phyloP scores from a whole-genome alignment of 306 rosid species.

The Ammopiptanthus mongolicus region DNA sequence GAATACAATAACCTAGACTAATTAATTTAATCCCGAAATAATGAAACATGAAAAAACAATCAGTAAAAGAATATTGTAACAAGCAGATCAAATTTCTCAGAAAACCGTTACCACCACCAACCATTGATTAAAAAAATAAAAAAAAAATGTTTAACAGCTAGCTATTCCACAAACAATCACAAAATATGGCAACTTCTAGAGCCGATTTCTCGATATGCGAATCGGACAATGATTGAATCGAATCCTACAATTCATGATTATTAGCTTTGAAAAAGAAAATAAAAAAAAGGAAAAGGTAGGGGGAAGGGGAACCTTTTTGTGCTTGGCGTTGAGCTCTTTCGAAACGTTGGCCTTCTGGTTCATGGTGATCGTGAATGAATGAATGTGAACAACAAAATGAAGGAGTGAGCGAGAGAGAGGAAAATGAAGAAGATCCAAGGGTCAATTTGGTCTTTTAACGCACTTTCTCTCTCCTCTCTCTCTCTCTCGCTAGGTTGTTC shows the following conservation, averaged over 20 bases:
- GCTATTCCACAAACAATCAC: not conserved
- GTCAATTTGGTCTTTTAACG: constrained; percentile 50
- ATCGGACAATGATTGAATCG: constrained; percentile 1
- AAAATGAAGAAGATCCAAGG: constrained; percentile 37
- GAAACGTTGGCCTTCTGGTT: constrained; percentile 95
- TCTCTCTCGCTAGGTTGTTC: constrained; percentile 23
- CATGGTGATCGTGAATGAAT: constrained; percentile 43
- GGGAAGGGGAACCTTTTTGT: constrained; percentile 61
- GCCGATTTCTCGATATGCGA: constrained; percentile 4
- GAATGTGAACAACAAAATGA: not conserved
- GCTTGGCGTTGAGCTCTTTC: constrained; percentile 94
- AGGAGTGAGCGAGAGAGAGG: constrained; percentile 37
- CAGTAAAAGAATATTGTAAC: not conserved
- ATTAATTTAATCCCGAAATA: not conserved
- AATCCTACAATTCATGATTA: constrained; percentile 19
- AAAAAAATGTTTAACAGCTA: not conserved
- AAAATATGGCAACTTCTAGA: not conserved
- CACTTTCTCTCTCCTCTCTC: constrained; percentile 24
- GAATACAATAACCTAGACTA: not conserved
- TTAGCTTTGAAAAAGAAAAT: no score
- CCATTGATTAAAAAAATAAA: no score
- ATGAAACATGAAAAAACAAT: not conserved
- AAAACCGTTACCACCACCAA: not conserved
- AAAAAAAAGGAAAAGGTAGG: not conserved
- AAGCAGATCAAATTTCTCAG: constrained; percentile 33